Evolutionary conservation across 495 filamentous ascomycete genomes (phyloP).

Genomic region (Penicillium argentinense): DNA sequence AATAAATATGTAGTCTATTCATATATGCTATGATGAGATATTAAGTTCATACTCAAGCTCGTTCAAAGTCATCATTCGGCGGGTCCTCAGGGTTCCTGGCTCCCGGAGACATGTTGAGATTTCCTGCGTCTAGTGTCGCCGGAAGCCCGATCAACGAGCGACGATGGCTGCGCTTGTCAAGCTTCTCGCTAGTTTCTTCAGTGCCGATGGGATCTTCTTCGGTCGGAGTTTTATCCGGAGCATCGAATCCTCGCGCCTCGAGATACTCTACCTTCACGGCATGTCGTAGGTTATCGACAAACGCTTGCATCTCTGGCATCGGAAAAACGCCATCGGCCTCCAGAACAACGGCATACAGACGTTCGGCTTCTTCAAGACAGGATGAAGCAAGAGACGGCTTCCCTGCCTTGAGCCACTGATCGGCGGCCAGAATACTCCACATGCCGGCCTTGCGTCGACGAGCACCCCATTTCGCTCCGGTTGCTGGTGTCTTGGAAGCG

Average conservation of each 20-base stretch:
- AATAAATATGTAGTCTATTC: constrained; percentile 16
- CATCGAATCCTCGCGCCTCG: constrained; percentile 36
- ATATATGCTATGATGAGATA: constrained; percentile 26
- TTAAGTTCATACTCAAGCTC: constrained; percentile 33
- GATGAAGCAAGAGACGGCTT: constrained; percentile 68
- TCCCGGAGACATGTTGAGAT: constrained; percentile 28
- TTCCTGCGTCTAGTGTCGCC: constrained; percentile 35
- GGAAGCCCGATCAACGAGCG: constrained; percentile 40
- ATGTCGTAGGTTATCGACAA: constrained; percentile 61
- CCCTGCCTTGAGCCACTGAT: constrained; percentile 73
- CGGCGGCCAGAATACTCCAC: constrained; percentile 82
- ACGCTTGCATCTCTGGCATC: constrained; percentile 57
- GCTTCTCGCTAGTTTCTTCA: constrained; percentile 63
- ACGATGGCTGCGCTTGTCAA: constrained; percentile 43
- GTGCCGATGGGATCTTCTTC: constrained; percentile 37
- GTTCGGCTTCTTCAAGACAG: constrained; percentile 68
- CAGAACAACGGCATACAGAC: constrained; percentile 63
- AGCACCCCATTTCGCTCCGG: constrained; percentile 63
- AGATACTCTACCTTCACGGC: constrained; percentile 55
- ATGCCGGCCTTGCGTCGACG: constrained; percentile 81
- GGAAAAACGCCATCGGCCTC: constrained; percentile 55
- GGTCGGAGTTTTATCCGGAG: constrained; percentile 30
- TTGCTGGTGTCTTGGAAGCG: constrained; percentile 63
- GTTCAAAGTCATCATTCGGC: constrained; percentile 55
- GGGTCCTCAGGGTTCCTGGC: constrained; percentile 28